Evolutionary conservation across 2,329 filamentous ascomycete species (phyloP).

Genomic region (Erysiphe pulchra): DNA sequence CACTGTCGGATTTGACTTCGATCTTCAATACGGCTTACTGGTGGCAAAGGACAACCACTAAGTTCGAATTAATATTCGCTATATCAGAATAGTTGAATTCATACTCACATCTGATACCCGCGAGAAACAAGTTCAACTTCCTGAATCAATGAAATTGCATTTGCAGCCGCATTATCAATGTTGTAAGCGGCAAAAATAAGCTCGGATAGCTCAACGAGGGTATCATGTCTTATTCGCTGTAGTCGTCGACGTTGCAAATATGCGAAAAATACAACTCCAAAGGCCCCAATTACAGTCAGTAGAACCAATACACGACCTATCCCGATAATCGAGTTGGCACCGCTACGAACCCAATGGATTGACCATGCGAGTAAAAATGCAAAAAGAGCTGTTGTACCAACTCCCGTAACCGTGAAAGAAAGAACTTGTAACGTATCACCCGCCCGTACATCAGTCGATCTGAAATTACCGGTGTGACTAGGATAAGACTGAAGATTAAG

Average conservation of each 20-base stretch:
- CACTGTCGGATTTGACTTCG: conserved; percentile 57
- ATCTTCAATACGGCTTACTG: conserved; percentile 78
- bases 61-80: conserved; percentile 3
- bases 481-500: conserved; percentile 42
- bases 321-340: conserved; percentile 24
- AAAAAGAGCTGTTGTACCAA: conserved; percentile 33
- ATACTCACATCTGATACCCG: conserved; percentile 54
- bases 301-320: conserved; percentile 26
- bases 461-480: conserved; percentile 12
- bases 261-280: conserved; percentile 34
- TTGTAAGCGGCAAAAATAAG: conserved; percentile 54
- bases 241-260: conserved; percentile 62
- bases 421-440: conserved; percentile 11
- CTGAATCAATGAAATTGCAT: conserved; percentile 60
- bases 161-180: conserved; percentile 53
- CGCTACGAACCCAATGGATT: conserved; percentile 41
- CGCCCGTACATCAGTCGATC: conserved; percentile 5
- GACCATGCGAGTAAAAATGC: conserved; percentile 34
- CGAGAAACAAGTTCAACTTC: conserved; percentile 89
- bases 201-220: conserved; percentile 38
- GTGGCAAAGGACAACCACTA: conserved; percentile 70
- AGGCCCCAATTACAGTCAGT: conserved; percentile 21
- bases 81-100: background rate
- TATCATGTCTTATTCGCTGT: conserved; percentile 49
- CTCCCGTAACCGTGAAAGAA: conserved; percentile 34